Evolutionary conservation across 1,139 yeast genomes (phyloP).

Genomic region (Diutina pseudorugosa): DNA sequence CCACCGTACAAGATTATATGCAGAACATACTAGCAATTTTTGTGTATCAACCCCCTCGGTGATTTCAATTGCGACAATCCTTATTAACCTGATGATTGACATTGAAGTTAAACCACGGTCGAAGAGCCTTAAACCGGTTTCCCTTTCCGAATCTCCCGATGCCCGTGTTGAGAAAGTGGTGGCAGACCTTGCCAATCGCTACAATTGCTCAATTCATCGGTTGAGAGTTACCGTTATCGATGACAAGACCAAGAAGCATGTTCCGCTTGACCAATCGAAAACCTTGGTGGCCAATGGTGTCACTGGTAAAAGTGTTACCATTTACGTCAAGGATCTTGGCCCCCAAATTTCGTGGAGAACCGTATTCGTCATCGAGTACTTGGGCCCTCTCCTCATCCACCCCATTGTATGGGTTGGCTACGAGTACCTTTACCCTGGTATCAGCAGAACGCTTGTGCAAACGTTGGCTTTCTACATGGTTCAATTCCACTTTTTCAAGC

Average conservation of each 20-base stretch:
- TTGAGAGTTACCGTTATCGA: neutral
- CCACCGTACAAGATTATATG: neutral
- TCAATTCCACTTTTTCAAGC: constrained; percentile 66
- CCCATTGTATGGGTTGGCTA: constrained; percentile 38
- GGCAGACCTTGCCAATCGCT: neutral
- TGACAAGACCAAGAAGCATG: constrained; percentile 19
- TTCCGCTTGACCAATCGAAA: constrained; percentile 20
- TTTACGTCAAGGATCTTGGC: constrained; percentile 75
- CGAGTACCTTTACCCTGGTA: constrained; percentile 4
- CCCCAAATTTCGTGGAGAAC: constrained; percentile 90
- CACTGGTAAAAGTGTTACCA: constrained; percentile 17
- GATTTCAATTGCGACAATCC: neutral
- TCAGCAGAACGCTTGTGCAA: constrained; percentile 39
- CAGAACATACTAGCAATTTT: neutral
- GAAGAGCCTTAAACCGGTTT: neutral
- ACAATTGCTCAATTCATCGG: neutral
- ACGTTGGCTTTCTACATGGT: constrained; percentile 40
- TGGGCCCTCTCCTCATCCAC: constrained; percentile 82
- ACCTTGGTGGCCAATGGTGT: constrained; percentile 18
- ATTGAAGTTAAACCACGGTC: constrained; percentile 1
- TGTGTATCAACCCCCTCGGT: neutral
- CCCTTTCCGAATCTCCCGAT: neutral
- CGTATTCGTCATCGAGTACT: constrained; percentile 74
- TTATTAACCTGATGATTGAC: neutral
- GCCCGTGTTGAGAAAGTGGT: neutral